Percentiles rank a stretch among this genome's conserved stretches.
Conservation (phyloP, 805 yeast genomes). For the Monosporozyma aquatica region DNA sequence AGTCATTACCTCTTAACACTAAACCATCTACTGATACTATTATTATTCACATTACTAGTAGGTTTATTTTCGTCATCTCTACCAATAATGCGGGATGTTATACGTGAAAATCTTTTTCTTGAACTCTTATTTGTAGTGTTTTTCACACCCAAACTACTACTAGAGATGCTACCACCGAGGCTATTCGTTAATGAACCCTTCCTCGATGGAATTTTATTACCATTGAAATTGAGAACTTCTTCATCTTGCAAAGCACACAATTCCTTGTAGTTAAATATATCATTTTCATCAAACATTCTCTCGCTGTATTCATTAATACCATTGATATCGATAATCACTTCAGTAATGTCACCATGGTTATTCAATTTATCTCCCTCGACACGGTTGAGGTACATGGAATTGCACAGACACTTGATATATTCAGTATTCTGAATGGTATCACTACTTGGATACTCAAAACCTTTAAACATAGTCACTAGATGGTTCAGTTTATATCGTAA, state of each 20-base stretch:
- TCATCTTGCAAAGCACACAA: neutral
- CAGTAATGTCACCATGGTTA: neutral
- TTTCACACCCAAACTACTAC: too few species aligned
- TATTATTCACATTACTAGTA: neutral
- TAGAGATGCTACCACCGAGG: neutral
- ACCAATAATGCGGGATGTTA: constrained; percentile 1
- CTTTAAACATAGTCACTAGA: constrained; percentile 18
- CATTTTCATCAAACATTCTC: neutral
- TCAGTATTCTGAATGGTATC: constrained; percentile 10
- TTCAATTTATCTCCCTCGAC: neutral
- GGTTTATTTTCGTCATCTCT: neutral
- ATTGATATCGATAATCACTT: neutral
- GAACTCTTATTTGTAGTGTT: neutral
- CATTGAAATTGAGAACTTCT: neutral
- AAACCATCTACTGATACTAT: constrained; percentile 2
- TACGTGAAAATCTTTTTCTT: constrained; percentile 1
- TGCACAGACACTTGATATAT: constrained; percentile 11
- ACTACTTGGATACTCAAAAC: constrained; percentile 22
- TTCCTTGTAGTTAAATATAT: neutral
- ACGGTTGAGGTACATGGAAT: neutral
- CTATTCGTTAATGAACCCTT: neutral
- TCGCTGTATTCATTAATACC: neutral
- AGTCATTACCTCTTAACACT: constrained; percentile 1
- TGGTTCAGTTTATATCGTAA: constrained; percentile 18
- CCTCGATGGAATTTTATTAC: neutral